Conservation (phyloP, 352 stramenopile species). For the Labyrinthula sp. region DNA sequence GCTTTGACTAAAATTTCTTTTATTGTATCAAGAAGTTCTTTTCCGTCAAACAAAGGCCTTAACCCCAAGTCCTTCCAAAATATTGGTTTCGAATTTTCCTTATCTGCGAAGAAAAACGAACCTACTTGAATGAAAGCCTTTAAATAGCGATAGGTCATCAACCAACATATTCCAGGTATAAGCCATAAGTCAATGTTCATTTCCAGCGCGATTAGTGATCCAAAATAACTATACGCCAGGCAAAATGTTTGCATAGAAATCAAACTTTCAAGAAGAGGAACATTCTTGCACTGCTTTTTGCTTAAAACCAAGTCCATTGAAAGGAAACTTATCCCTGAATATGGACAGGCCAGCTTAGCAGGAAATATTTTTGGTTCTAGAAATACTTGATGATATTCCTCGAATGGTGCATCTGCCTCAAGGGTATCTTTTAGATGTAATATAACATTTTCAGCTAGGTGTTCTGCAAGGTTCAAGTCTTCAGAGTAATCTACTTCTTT, state of each 20-base stretch:
- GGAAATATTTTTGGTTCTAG: constrained; percentile 5
- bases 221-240: constrained; percentile 23
- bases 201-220: constrained; percentile 4
- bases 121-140: constrained; percentile 11
- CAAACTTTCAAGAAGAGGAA: constrained; percentile 8
- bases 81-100: constrained; percentile 3
- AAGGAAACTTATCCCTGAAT: constrained; percentile 2
- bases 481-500: constrained; percentile 8
- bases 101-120: constrained; percentile 4
- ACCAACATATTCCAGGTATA: constrained; percentile 6
- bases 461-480: constrained; percentile 5
- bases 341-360: constrained; percentile 8
- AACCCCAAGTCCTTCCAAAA: neutral
- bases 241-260: constrained; percentile 12
- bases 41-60: neutral
- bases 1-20: constrained; percentile 17
- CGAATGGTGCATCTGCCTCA: constrained; percentile 8
- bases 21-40: neutral
- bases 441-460: constrained; percentile 5
- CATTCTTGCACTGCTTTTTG: neutral
- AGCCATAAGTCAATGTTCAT: constrained; percentile 18
- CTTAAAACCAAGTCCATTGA: constrained; percentile 5
- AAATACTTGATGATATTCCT: constrained; percentile 17
- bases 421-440: constrained; percentile 6
- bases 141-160: constrained; percentile 10